Evolutionary conservation across 768 basidiomycete species (phyloP).

Genomic region (Coprinellus aureogranulatus): DNA sequence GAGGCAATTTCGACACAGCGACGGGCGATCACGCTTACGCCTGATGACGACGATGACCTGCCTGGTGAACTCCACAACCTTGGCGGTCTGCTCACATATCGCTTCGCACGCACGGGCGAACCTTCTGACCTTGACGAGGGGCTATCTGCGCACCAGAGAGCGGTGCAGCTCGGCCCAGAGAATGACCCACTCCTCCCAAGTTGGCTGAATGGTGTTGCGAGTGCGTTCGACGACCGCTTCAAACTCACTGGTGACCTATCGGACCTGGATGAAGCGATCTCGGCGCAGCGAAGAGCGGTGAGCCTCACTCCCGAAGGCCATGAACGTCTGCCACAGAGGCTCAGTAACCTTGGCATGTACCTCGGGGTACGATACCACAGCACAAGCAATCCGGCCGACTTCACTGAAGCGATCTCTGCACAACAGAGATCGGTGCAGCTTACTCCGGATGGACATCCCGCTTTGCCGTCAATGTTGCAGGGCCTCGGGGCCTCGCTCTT

Average conservation of each 20-base stretch:
- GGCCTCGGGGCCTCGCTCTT: background rate
- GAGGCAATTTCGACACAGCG: too few relatives aligned
- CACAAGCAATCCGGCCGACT: background rate
- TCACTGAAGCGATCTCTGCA: slow-evolving; percentile 6
- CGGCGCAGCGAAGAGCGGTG: background rate
- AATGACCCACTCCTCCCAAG: too few relatives aligned
- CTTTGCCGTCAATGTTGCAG: background rate
- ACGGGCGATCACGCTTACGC: too few relatives aligned
- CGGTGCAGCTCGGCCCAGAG: too few relatives aligned
- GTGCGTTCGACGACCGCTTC: background rate
- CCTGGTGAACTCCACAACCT: too few relatives aligned
- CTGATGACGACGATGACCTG: too few relatives aligned
- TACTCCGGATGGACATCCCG: background rate
- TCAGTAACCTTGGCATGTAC: background rate
- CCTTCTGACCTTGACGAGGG: too few relatives aligned
- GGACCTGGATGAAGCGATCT: background rate
- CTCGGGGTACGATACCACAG: background rate
- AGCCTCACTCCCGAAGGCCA: background rate
- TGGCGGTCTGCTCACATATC: too few relatives aligned
- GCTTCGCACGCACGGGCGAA: too few relatives aligned
- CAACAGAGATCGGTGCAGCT: background rate
- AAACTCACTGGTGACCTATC: background rate
- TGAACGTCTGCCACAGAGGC: background rate
- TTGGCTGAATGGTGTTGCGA: too few relatives aligned
- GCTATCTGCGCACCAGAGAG: too few relatives aligned